Evolutionary conservation across 2,329 filamentous ascomycete genomes (phyloP).

Genomic region (Fusarium proliferatum): DNA sequence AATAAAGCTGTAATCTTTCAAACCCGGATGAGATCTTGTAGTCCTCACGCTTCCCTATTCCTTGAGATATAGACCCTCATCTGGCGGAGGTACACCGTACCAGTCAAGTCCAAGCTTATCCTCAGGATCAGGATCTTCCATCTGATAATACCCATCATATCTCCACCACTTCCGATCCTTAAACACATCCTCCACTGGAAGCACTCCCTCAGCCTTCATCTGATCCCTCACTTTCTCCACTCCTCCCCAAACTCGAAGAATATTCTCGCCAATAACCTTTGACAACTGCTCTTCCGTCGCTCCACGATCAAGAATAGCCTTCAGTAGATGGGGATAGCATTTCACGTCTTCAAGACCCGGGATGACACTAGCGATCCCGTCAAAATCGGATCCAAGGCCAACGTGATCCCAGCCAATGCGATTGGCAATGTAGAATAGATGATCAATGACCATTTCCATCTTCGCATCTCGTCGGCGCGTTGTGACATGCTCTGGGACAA

Average conservation of each 20-base stretch:
- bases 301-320: conserved; percentile 1
- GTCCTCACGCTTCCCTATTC: not conserved
- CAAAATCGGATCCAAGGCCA: conserved; percentile 1
- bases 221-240: not conserved
- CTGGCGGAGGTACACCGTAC: not conserved
- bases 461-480: not conserved
- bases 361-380: not conserved
- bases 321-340: not conserved
- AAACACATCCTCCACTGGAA: not conserved
- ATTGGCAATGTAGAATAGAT: not conserved
- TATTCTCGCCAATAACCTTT: not conserved
- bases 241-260: not conserved
- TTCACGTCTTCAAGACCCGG: not conserved
- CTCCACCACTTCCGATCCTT: conserved; percentile 17
- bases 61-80: not conserved
- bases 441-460: conserved; percentile 7
- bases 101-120: conserved; percentile 9
- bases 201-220: not conserved
- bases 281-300: not conserved
- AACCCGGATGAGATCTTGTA: not conserved
- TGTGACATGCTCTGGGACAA: conserved; percentile 3
- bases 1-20: rapidly evolving
- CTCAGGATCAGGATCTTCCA: conserved; percentile 16
- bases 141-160: conserved; percentile 19
- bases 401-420: conserved; percentile 3